Conservation (phyloP, 2,329 filamentous ascomycete species). For the Septoria linicola region DNA sequence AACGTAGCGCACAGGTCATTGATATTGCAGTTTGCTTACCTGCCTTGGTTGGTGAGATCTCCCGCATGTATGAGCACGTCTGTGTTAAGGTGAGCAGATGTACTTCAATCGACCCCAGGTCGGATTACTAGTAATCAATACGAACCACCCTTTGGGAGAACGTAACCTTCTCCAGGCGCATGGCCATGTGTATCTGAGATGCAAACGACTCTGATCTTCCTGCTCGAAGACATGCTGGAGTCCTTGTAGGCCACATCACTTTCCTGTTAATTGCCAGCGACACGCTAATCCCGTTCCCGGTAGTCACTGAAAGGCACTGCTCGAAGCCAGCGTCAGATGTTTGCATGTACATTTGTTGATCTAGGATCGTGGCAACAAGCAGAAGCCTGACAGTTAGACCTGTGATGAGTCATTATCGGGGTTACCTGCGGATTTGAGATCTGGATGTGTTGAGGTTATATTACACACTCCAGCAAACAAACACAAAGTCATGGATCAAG, state of each 20-base stretch:
- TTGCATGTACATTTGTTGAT: no score
- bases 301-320: no score
- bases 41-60: conserved; percentile 73
- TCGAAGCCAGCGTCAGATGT: no score
- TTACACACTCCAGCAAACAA: no score
- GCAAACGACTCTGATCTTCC: conserved; percentile 66
- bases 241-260: background rate
- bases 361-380: no score
- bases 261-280: no score
- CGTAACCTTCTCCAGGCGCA: conserved; percentile 7
- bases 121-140: background rate
- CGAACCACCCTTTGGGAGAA: conserved; percentile 9
- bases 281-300: no score
- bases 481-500: background rate
- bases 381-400: no score
- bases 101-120: background rate
- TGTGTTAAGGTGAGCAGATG: conserved; percentile 46
- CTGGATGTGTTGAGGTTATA: no score
- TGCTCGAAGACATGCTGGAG: conserved; percentile 6
- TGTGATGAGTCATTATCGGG: no score
- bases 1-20: background rate
- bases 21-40: background rate
- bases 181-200: conserved; percentile 61
- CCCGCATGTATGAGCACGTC: conserved; percentile 76
- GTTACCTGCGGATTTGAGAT: no score